Conservation (phyloP, 805 yeast genomes). For the Starmerella apis region DNA sequence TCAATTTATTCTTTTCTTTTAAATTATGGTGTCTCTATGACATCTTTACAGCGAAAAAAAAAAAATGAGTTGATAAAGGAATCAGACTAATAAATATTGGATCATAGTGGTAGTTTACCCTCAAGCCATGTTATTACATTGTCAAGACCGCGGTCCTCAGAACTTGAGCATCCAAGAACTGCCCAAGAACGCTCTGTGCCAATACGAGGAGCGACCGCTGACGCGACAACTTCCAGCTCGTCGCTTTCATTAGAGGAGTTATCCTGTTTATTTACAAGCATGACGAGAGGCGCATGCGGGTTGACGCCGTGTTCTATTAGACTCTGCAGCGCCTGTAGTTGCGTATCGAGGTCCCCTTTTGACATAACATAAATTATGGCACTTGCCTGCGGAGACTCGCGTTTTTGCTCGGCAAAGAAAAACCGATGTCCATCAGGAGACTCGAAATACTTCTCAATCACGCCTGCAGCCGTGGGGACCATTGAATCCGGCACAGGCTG, state of each 20-base stretch:
- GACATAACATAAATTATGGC: constrained; percentile 16
- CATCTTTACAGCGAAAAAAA: neutral
- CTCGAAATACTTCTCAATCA: constrained; percentile 15
- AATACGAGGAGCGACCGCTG: constrained; percentile 26
- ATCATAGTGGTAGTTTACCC: constrained; percentile 13
- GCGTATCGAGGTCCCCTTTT: neutral
- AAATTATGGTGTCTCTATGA: neutral
- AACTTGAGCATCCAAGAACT: constrained; percentile 15
- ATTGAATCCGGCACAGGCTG: constrained; percentile 20
- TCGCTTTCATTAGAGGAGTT: neutral
- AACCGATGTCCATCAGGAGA: constrained; percentile 11
- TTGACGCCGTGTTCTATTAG: neutral
- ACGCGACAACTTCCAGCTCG: constrained; percentile 31
- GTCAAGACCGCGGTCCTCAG: constrained; percentile 4
- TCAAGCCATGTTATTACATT: constrained; percentile 15
- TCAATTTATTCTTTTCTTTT: neutral
- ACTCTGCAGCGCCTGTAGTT: neutral
- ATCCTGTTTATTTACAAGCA: constrained; percentile 19
- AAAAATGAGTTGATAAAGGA: neutral
- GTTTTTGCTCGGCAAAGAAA: constrained; percentile 18
- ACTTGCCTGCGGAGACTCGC: constrained; percentile 11
- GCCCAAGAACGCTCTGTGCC: constrained; percentile 18
- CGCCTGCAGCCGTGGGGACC: constrained; percentile 20
- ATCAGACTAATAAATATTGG: neutral
- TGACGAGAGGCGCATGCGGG: constrained; percentile 13